Conservation (phyloP, 176 grass and related monocot genomes). For the Tillandsia fasciculata region DNA sequence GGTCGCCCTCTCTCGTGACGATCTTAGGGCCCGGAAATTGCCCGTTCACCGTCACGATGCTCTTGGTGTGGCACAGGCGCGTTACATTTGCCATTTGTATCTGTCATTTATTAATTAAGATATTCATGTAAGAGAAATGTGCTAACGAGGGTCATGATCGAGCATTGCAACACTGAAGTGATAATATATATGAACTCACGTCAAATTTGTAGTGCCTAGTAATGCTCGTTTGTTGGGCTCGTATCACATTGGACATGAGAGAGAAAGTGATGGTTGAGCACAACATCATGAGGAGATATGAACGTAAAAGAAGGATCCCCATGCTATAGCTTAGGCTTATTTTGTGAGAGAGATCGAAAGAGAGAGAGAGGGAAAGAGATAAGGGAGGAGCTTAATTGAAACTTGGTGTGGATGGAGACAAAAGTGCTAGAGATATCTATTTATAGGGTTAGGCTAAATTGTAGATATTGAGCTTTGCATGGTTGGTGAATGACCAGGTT, state of each 20-base stretch:
- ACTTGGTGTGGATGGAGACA: background rate
- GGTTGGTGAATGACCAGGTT: background rate
- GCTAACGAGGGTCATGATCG: too few relatives aligned
- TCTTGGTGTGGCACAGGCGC: conserved; percentile 57
- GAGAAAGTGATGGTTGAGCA: background rate
- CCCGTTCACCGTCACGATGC: conserved; percentile 80
- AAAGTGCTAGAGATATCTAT: background rate
- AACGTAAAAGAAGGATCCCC: background rate
- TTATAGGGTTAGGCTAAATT: background rate
- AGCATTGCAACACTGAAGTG: background rate
- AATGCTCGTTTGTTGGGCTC: background rate
- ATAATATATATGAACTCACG: background rate
- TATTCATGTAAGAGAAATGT: background rate
- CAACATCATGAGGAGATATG: background rate
- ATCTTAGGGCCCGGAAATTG: conserved; percentile 58
- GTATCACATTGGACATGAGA: background rate
- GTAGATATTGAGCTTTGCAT: background rate
- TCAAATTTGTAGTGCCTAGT: conserved; percentile 9
- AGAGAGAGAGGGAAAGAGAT: too few relatives aligned
- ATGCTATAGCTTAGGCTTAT: background rate
- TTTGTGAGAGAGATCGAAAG: too few relatives aligned
- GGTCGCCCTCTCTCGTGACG: conserved; percentile 57
- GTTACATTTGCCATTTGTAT: conserved; percentile 58
- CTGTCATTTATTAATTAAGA: conserved; percentile 17
- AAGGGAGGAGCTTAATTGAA: background rate